Evolutionary conservation across 805 yeast genomes (phyloP).

Genomic region (Brettanomyces nanus): DNA sequence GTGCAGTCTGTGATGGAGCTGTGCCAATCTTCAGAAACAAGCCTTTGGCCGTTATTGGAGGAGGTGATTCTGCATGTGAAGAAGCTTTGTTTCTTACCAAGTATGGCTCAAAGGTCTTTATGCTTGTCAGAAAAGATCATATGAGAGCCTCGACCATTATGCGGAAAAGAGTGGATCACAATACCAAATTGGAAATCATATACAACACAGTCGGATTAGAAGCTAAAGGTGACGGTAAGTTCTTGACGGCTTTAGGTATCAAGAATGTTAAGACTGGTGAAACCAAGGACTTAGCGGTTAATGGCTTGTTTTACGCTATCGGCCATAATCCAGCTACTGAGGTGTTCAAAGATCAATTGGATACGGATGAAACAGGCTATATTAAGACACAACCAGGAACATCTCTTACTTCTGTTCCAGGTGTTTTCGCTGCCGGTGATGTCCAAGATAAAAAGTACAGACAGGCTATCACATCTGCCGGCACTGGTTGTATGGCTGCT

Average conservation of each 20-base stretch:
- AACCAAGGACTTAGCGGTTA: constrained; percentile 61
- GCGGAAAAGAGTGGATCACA: constrained; percentile 84
- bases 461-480: constrained; percentile 99
- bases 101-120: constrained; percentile 91
- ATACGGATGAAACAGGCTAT: constrained; percentile 84
- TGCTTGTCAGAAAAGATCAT: constrained; percentile 89
- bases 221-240: constrained; percentile 91
- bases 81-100: constrained; percentile 96
- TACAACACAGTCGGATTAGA: constrained; percentile 80
- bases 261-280: constrained; percentile 68
- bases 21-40: constrained; percentile 97
- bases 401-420: constrained; percentile 74
- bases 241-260: constrained; percentile 56
- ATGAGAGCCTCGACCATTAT: constrained; percentile 93
- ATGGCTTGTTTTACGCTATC: constrained; percentile 94
- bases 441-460: constrained; percentile 95
- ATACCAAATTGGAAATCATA: constrained; percentile 85
- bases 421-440: constrained; percentile 98
- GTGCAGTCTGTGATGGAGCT: constrained; percentile 99
- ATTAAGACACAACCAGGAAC: constrained; percentile 86
- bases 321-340: constrained; percentile 95
- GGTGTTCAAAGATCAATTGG: constrained; percentile 68
- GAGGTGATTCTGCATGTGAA: constrained; percentile 99
- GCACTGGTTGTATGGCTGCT: constrained; percentile 99
- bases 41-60: constrained; percentile 97